phyloP scores from a whole-genome alignment of 805 yeast species.

The Dipodascus geniculatus region DNA sequence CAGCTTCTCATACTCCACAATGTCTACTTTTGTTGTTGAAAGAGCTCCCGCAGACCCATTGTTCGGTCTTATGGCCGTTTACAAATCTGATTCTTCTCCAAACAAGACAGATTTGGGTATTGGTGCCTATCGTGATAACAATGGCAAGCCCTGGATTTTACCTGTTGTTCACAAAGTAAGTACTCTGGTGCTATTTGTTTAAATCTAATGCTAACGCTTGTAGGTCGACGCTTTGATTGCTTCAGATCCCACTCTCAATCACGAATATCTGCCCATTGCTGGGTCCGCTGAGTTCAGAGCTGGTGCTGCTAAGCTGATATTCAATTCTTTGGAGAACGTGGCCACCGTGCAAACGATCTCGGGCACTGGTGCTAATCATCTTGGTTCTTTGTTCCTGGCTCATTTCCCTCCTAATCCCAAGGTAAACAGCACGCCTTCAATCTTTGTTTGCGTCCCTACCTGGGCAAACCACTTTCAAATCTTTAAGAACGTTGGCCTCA shows the following conservation, averaged over 20 bases:
- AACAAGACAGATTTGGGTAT: slow-evolving; percentile 76
- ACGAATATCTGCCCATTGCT: slow-evolving; percentile 77
- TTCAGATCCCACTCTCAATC: slow-evolving; percentile 58
- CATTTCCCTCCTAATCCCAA: slow-evolving; percentile 31
- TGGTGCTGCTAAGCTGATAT: slow-evolving; percentile 56
- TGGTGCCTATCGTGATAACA: slow-evolving; percentile 65
- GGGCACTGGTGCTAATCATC: slow-evolving; percentile 86
- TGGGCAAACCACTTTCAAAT: slow-evolving; percentile 95
- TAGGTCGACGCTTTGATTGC: slow-evolving; percentile 43
- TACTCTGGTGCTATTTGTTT: not conserved
- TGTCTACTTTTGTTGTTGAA: slow-evolving; percentile 12
- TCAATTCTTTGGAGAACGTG: slow-evolving; percentile 48
- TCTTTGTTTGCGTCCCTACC: slow-evolving; percentile 82
- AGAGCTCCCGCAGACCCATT: slow-evolving; percentile 72
- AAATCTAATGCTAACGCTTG: not conserved
- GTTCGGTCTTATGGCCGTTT: slow-evolving; percentile 46
- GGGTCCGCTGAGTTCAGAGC: slow-evolving; percentile 60
- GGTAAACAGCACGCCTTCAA: slow-evolving; percentile 23
- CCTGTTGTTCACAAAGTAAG: slow-evolving; percentile 55
- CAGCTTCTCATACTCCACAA: not conserved
- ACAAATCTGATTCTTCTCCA: slow-evolving; percentile 25
- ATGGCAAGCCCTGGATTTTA: slow-evolving; percentile 60
- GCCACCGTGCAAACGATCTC: slow-evolving; percentile 68
- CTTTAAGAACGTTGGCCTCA: slow-evolving; percentile 58
- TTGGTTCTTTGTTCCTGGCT: slow-evolving; percentile 63